Evolutionary conservation across 1,284 basidiomycete species (phyloP).

Genomic region (Filobasidium uniguttulatum): DNA sequence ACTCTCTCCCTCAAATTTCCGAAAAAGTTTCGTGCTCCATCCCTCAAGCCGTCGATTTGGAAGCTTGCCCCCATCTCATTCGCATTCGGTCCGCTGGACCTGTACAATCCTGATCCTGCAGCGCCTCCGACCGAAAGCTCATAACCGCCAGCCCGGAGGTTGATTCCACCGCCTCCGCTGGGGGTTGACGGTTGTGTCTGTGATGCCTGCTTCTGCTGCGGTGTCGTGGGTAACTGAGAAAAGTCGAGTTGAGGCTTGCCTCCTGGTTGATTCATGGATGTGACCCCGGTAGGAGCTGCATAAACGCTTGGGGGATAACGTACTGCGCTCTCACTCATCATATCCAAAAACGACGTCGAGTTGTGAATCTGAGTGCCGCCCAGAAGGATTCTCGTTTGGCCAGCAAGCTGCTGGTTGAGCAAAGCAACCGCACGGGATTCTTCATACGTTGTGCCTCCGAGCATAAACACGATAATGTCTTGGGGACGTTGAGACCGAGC

Average conservation of each 20-base stretch:
- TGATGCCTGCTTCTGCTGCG: conserved; percentile 18
- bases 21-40: conserved; percentile 66
- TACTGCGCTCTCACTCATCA: conserved; percentile 32
- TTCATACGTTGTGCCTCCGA: conserved; percentile 87
- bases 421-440: conserved; percentile 71
- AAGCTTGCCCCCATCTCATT: conserved; percentile 54
- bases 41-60: conserved; percentile 46
- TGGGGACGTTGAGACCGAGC: conserved; percentile 46
- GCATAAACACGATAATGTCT: conserved; percentile 87
- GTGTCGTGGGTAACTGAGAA: conserved; percentile 52
- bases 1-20: conserved; percentile 80
- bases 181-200: conserved; percentile 47
- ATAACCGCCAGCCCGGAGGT: conserved; percentile 76
- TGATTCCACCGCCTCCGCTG: conserved; percentile 41
- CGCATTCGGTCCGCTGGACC: conserved; percentile 49
- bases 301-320: conserved; percentile 34
- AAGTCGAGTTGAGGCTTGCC: no score
- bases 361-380: conserved; percentile 90
- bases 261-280: conserved; percentile 5
- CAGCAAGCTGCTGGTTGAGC: conserved; percentile 63
- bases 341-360: conserved; percentile 53
- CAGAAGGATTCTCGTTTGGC: conserved; percentile 57
- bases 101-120: conserved; percentile 64
- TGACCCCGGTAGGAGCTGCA: conserved; percentile 20
- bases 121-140: conserved; percentile 80